These are phyloP conservation scores for Fragilaria radians DNA, from an alignment of 108 stramenopile genomes.

Conservation along the genomic window DNA sequence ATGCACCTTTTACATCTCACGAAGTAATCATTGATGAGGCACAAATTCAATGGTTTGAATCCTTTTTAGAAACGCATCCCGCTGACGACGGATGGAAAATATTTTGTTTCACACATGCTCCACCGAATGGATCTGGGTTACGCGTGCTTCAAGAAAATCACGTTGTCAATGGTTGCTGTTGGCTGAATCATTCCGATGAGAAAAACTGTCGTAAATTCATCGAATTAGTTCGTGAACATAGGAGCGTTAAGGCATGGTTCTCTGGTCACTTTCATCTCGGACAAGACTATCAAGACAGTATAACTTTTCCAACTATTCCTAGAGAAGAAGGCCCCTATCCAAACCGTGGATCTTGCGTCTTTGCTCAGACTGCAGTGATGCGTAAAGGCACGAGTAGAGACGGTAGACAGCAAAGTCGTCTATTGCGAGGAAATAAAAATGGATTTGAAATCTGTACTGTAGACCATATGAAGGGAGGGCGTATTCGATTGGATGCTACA, in stretches of 20 bases:
- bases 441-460: slow-evolving; percentile 87
- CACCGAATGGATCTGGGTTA: slow-evolving; percentile 81
- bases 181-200: slow-evolving; percentile 69
- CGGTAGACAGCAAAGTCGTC: slow-evolving; percentile 77
- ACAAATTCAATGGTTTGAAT: slow-evolving; percentile 90
- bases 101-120: slow-evolving; percentile 91
- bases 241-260: slow-evolving; percentile 88
- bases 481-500: slow-evolving; percentile 73
- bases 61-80: slow-evolving; percentile 54
- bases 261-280: slow-evolving; percentile 93
- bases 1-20: slow-evolving; percentile 83
- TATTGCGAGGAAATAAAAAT: slow-evolving; percentile 78
- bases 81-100: slow-evolving; percentile 87
- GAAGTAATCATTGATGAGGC: slow-evolving; percentile 86
- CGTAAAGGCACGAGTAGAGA: slow-evolving; percentile 71
- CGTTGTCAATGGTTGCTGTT: slow-evolving; percentile 84
- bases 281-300: slow-evolving; percentile 45
- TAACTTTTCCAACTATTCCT: slow-evolving; percentile 52
- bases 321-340: slow-evolving; percentile 61
- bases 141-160: slow-evolving; percentile 89
- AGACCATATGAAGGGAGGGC: slow-evolving; percentile 74
- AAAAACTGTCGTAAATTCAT: slow-evolving; percentile 58
- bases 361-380: slow-evolving; percentile 87
- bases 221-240: slow-evolving; percentile 69
- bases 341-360: slow-evolving; percentile 70